Base-by-base conservation (phyloP, 2,329 filamentous ascomycete species). In the Epichloe hybrida region DNA sequence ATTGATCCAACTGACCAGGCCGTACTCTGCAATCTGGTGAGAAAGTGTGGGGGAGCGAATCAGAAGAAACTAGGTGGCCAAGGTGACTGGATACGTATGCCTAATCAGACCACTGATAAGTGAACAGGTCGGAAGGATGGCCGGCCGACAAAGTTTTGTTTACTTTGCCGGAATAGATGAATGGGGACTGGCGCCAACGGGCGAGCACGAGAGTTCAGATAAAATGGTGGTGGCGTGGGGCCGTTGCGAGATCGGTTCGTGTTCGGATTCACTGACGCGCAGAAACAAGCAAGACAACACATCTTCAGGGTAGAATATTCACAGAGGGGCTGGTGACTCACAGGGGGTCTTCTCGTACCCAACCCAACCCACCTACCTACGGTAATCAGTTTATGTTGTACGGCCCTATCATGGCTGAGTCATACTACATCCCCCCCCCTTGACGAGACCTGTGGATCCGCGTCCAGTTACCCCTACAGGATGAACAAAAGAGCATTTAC, bases 51-150 rank as follows among this genome's bases (percentile, higher is more conserved):
- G 40, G 48, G 20, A 45, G 38, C 45, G 53, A 53, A 48, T 47
- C 46, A 45, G 44, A 39, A 48, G 23, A 17, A 39, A 41, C 12
- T 15, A 52, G 40, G 35, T 41, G 52, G 41, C 21, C 49, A 37
- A 17, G 49, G 46, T 45, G 40, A n/a, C n/a, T 13, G 40, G 9
- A 31, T 23, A 31, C 27, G 23, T 38, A 34, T 43, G 45, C 48
- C 50, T 52, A 48, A 61, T 61, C 56, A 56, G 54, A 57, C 60
- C 56, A 60, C 53, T 53, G 20, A 13, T 53, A 31, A 5, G 43
- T 44, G 34, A 44, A 20, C 52, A 53, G 38, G 48, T 52, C 52
- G 56, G 51, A 51, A 43, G 45, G 27, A 50, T 42, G 34, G 53
- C 50, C 34, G 51, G 42, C 54, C 53, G 58, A 44, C 35, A 41